These are phyloP conservation scores for Cytidiella melzeri DNA, from an alignment of 768 basidiomycete genomes.

Conservation along the genomic window DNA sequence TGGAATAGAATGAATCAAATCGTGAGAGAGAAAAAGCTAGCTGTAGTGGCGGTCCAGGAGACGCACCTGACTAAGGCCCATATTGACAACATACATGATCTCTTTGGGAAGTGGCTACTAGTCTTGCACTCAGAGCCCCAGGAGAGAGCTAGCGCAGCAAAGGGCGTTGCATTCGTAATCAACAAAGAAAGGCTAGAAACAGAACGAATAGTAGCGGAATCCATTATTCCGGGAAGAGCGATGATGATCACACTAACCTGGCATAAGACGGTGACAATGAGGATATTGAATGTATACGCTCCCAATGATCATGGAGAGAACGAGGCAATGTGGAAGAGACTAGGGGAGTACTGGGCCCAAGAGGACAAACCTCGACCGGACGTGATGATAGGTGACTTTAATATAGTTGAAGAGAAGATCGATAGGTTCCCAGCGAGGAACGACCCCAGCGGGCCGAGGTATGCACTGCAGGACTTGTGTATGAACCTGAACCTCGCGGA, in stretches of 20 bases:
- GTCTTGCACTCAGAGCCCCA: not conserved
- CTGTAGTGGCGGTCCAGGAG: constrained; percentile 7
- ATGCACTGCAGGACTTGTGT: constrained; percentile 5
- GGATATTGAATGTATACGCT: constrained; percentile 11
- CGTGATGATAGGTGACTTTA: constrained; percentile 14
- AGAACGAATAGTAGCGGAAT: not conserved
- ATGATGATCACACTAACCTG: constrained; percentile 1
- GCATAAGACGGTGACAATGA: constrained; percentile 3
- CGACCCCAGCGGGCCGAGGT: not conserved
- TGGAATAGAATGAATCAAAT: not conserved
- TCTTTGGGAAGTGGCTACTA: not conserved
- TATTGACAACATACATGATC: not conserved
- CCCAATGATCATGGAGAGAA: constrained; percentile 12
- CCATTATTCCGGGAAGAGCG: constrained; percentile 10
- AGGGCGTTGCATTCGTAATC: not conserved
- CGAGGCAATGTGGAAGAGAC: constrained; percentile 10
- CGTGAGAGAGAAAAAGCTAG: constrained; percentile 5
- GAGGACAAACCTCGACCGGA: constrained; percentile 2
- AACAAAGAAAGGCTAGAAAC: not conserved
- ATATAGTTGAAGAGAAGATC: constrained; percentile 13
- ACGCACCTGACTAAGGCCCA: constrained; percentile 7
- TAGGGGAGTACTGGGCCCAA: not conserved
- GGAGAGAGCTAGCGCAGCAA: not conserved
- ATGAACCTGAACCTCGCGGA: constrained; percentile 3
- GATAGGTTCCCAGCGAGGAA: constrained; percentile 12